A percentile compares a stretch with the other conserved stretches of the same genome.
Evolutionary conservation across 108 stramenopile species (phyloP).

Genomic region (Cyclotella atomus): DNA sequence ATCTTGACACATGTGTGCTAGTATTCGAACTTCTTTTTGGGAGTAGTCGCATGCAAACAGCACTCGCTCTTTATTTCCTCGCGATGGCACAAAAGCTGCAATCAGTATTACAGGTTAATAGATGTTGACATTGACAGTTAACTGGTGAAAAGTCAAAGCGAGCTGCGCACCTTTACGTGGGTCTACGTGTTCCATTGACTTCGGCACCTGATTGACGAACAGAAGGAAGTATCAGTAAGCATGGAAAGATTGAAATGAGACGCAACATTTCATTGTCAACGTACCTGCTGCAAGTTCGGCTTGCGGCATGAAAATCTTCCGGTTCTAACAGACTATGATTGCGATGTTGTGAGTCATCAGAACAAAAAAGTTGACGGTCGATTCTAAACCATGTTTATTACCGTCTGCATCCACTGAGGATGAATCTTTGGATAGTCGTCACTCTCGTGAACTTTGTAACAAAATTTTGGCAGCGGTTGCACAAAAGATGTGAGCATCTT

Average conservation of each 20-base stretch:
- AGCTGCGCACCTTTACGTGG: slow-evolving; percentile 39
- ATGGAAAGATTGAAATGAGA: no score
- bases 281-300: slow-evolving; percentile 68
- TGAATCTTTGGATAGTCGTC: slow-evolving; percentile 10
- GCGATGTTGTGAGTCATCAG: neutral
- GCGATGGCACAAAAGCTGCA: slow-evolving; percentile 40
- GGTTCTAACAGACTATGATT: slow-evolving; percentile 39
- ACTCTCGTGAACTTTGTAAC: slow-evolving; percentile 2
- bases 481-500: slow-evolving; percentile 60
- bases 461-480: slow-evolving; percentile 41
- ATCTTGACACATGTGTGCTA: slow-evolving; percentile 62
- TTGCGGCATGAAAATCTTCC: slow-evolving; percentile 65
- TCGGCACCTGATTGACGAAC: slow-evolving; percentile 10
- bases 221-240: no score
- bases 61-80: neutral
- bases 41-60: slow-evolving; percentile 65
- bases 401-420: slow-evolving; percentile 64
- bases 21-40: slow-evolving; percentile 69
- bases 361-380: no score
- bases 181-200: slow-evolving; percentile 22
- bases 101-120: no score
- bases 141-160: no score
- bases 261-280: neutral
- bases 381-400: no score
- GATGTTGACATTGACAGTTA: no score